Evolutionary conservation across 2,329 filamentous ascomycete species (phyloP).

Genomic region (Colletotrichum cuscutae): DNA sequence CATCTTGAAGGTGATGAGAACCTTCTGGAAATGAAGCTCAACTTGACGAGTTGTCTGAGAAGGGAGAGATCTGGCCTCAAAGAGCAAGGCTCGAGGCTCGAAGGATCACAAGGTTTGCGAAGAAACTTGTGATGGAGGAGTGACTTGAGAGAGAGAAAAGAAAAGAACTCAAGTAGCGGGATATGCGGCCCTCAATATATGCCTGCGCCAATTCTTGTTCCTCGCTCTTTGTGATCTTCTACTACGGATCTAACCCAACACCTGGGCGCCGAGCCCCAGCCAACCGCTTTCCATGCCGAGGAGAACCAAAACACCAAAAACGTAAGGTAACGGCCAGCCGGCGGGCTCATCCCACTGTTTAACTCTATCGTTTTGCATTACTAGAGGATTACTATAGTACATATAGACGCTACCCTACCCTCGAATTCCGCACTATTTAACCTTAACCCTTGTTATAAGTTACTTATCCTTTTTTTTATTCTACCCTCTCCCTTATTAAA

Average conservation of each 20-base stretch:
- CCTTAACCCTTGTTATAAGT: too few relatives aligned
- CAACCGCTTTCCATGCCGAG: conserved; percentile 28
- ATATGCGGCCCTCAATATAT: conserved; percentile 23
- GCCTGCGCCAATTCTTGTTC: not conserved
- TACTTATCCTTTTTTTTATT: too few relatives aligned
- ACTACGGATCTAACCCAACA: not conserved
- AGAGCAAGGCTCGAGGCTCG: conserved; percentile 20
- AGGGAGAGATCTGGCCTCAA: conserved; percentile 11
- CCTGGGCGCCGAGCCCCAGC: conserved; percentile 19
- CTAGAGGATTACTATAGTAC: too few relatives aligned
- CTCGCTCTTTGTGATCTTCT: not conserved
- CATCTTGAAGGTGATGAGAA: conserved; percentile 28
- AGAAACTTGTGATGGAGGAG: conserved; percentile 7
- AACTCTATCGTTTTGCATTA: too few relatives aligned
- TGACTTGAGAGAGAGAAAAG: conserved; percentile 6
- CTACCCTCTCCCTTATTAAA: too few relatives aligned
- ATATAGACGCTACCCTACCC: too few relatives aligned
- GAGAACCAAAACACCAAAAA: not conserved
- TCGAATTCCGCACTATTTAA: too few relatives aligned
- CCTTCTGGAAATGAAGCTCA: not conserved
- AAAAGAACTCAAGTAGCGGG: not conserved
- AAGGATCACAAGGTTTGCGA: conserved; percentile 22
- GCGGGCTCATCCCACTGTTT: not conserved
- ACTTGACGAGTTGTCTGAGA: conserved; percentile 20
- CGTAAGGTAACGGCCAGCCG: not conserved